Evolutionary conservation across 1,284 basidiomycete species (phyloP), one percentile per base, ranked within the genome.

Genomic region (Ustilago lituana): DNA sequence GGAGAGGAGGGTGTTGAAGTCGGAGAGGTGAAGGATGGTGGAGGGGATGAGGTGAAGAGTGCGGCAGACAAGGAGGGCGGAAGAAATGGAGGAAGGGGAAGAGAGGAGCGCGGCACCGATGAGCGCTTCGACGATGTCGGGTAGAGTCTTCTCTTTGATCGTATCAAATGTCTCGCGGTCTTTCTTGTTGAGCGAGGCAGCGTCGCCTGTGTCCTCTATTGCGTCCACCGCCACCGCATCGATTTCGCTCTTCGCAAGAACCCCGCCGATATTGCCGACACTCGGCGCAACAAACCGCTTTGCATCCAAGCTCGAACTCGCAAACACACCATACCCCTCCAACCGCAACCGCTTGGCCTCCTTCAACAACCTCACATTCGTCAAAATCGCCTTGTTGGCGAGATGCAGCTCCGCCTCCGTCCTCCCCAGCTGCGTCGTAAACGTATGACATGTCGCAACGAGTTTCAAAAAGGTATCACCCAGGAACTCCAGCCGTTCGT

Each of bases 391-490:
- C 40, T 54, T 57, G 23, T 70, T 65, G 2, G 58, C 61, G 35
- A 65, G 20, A 46, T 75, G 67, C 39, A 77, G 35, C 36, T 71
- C 52, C 15, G 61, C 71, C 55, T 74, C 68, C 7, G 48, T 52
- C 20, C 40, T 23, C 4, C 52, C 47, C 29, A 56, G 20, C 10
- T 46, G 12, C 20, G 53, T 65, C 2, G 67, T 53, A 41, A 77
- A 77, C 9, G 67, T 73, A 29, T 64, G 60, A 39, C 54, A 62
- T 5, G 63, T 68, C 0, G 65, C 71, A 0, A 71, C 38, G 8
- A 76, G 35, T 38, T 77, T 77, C 6, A 77, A 20, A 20, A 68
- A 62, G 4, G 68, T 64, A 55, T 77, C 76, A 2, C 76, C 76
- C 6, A 74, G 31, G 24, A 76, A 77, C 45, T 76, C 74, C 19